phyloP scores from a whole-genome alignment of 352 stramenopile species.

The Phytopythium sindhum region DNA sequence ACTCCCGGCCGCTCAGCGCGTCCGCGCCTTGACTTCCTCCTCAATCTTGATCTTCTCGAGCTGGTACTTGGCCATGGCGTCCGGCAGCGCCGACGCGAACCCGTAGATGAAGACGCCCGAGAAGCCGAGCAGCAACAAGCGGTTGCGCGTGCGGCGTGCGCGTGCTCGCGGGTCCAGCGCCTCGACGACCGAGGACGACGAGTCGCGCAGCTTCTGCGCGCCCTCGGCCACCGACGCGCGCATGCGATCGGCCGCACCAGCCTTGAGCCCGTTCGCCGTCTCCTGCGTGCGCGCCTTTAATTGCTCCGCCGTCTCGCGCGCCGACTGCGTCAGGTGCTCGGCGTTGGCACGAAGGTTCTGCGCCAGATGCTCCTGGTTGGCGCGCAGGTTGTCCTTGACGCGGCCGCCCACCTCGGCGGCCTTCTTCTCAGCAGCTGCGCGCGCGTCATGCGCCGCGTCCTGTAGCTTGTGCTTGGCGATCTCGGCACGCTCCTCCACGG shows the following conservation, averaged over 20 bases:
- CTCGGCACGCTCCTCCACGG: conserved; percentile 16
- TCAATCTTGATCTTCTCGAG: conserved; percentile 59
- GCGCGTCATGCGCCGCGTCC: conserved; percentile 21
- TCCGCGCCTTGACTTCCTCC: conserved; percentile 39
- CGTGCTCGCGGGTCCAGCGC: conserved; percentile 43
- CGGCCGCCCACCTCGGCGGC: conserved; percentile 25
- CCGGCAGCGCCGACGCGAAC: conserved; percentile 56
- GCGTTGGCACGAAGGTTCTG: conserved; percentile 42
- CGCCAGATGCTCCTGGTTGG: conserved; percentile 35
- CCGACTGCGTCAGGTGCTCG: conserved; percentile 25
- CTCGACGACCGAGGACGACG: conserved; percentile 48
- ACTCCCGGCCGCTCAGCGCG: background rate
- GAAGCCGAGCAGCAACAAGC: conserved; percentile 52
- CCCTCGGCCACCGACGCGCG: conserved; percentile 30
- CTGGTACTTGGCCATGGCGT: conserved; percentile 67
- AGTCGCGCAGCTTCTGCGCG: conserved; percentile 45
- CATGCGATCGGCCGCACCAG: conserved; percentile 33
- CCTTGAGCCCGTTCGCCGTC: conserved; percentile 21
- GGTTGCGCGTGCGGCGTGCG: conserved; percentile 47
- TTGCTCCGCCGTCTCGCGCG: conserved; percentile 33
- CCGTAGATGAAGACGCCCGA: conserved; percentile 71
- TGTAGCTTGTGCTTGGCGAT: conserved; percentile 12
- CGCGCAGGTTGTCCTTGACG: conserved; percentile 42
- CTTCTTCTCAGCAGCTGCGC: conserved; percentile 17
- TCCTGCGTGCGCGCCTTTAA: conserved; percentile 26